Evolutionary conservation across 108 stramenopile species (phyloP).

Genomic region (Aurantiochytrium sp.): DNA sequence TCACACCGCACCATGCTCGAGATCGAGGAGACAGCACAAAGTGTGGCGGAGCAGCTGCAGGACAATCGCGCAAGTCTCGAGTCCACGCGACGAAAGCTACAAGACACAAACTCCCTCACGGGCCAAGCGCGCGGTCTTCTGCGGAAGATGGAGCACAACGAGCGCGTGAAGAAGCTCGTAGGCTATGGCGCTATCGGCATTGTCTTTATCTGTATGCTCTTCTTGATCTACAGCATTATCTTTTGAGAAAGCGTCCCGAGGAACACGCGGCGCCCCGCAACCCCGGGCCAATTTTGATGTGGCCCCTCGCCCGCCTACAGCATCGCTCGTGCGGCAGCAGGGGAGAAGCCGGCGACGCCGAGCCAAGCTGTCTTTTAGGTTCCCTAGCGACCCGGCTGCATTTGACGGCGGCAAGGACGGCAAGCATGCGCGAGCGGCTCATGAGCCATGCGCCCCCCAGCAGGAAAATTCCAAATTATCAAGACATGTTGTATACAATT

Average conservation of each 20-base stretch:
- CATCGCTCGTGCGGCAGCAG: too few species aligned
- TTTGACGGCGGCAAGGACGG: too few species aligned
- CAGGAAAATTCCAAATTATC: too few species aligned
- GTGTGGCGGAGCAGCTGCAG: neutral
- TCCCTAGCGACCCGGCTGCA: too few species aligned
- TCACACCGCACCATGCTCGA: slow-evolving; percentile 26
- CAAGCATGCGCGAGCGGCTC: too few species aligned
- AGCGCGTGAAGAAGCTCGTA: slow-evolving; percentile 14
- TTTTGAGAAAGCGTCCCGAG: neutral
- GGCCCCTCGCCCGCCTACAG: too few species aligned
- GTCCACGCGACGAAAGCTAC: neutral
- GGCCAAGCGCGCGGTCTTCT: neutral
- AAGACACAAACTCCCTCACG: neutral
- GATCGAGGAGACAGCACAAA: slow-evolving; percentile 11
- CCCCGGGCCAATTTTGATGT: too few species aligned
- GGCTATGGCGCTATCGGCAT: slow-evolving; percentile 12
- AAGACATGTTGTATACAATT: too few species aligned
- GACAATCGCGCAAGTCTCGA: neutral
- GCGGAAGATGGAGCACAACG: neutral
- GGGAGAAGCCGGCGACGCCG: too few species aligned
- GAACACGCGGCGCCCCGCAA: too few species aligned
- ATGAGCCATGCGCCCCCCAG: too few species aligned
- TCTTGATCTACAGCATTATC: neutral
- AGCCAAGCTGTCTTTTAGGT: too few species aligned
- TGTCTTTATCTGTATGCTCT: neutral